Base-by-base conservation (phyloP, 2,329 filamentous ascomycete genomes). In the Claviceps sorghi region DNA sequence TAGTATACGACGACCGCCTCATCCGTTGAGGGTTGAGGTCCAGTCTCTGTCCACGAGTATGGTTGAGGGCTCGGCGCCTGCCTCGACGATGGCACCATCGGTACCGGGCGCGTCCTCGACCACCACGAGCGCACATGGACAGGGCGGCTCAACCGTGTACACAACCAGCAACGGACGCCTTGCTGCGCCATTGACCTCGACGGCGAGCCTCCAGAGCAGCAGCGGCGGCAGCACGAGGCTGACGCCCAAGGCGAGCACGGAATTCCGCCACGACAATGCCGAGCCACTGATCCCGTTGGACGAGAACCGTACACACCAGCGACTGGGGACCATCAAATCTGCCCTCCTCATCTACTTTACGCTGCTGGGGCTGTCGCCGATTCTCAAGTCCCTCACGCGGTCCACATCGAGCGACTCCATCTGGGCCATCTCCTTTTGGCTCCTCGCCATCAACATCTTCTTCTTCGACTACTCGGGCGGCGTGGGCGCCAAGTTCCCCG, bases 381-480 rank as follows among this genome's bases (percentile, higher is more conserved):
- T 98, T 57, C 80, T 98, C 56, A 96, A 96, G 67, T 96, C 90
- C 1, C 78, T 98, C n/a, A 98, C 93, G 0, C 80, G 79, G 49
- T 96, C 90, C 5, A 97, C 91, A 4, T 91, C 88, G 8, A 86
- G 81, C 52, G 93, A 98, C 74, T 93, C 86, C 44, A 98, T 98
- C 65, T 98, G 93, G 93, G 88, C 93, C 53, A 86, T 98, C 73
- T 93, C 88, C 49, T 90, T 88, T 62, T 93, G 89, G 82, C 77
- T 98, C 45, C 80, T 98, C 56, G 80, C 86, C 61, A 91, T 96
- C 69, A 98, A 98, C 67, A 88, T 97, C 56, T 94, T 95, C 69
- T 96, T 94, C 66, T 97, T 96, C 64, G 93, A 98, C 73, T 98
- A 98, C 67, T 87, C 88, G 11, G 85, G 86, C 42, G 78, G 79